Evolutionary conservation across 176 grass and related monocot species (phyloP), one percentile per base, ranked within the genome.

Genomic region (Melocanna baccifera): DNA sequence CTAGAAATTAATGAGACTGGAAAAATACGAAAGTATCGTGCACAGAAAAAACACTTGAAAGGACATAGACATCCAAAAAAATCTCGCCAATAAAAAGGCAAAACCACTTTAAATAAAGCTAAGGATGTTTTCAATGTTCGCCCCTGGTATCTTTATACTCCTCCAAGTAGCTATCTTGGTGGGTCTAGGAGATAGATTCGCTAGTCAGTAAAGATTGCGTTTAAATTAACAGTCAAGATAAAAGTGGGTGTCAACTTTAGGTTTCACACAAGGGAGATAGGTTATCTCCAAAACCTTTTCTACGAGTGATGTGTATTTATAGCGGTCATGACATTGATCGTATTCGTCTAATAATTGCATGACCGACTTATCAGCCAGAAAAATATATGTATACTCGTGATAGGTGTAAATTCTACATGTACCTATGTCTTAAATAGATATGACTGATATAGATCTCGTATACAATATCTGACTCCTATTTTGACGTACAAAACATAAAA

Each of bases 91-190:
- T 26, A 4, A 14, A 42, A 64, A 73, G 5, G 25, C 41, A 73
- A 73, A 73, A 74, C 42, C 81, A 50, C 81, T 50, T 62, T 4
- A 32, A 37, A 63, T 6, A 62, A 83, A 74, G 56, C 58, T 37
- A 37, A 16, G 28, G 9, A 19, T 63, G 13, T 73, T 50, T 72
- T 13, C 0, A 6, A 0, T n/a, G 11, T 50, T 8, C 20, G 28
- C 19, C 69, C 56, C 73, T 50, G 13, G 41, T 83, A 62, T 83
- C 45, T 32, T n/a, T 45, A 1, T 3, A 22, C 2, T 3, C 11
- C 43, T 23, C 46, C 16, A 15, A 39, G 2, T 67, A 34, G 26
- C 29, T 16, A 34, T 32, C 25, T 14, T 18, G 15, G 0, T 36
- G 32, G 1, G 3, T 12, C 15, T 28, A 32, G 20, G n/a, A 18